Conservation (phyloP, 78 protist genomes). For the Chrysochromulina tobinii region DNA sequence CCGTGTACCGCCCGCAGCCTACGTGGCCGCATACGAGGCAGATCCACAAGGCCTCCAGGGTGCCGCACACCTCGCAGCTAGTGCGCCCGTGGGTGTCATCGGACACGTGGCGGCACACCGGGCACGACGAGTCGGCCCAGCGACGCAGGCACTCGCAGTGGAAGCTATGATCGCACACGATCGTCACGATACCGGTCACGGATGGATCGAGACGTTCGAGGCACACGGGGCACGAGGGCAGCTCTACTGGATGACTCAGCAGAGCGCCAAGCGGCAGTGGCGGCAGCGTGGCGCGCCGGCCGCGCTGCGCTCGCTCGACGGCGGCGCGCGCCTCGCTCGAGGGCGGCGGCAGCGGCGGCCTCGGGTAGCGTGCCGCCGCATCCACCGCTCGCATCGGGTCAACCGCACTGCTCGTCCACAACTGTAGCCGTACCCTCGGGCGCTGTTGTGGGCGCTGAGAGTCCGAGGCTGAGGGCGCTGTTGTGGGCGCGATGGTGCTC, state of each 20-base stretch:
- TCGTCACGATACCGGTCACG: neutral
- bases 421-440: too few species aligned
- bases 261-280: too few species aligned
- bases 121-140: neutral
- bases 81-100: neutral
- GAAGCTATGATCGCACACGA: slow-evolving; percentile 18
- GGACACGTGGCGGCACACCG: neutral
- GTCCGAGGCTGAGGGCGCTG: too few species aligned
- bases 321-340: too few species aligned
- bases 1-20: slow-evolving; percentile 45
- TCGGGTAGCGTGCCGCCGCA: too few species aligned
- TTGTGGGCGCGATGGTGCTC: too few species aligned
- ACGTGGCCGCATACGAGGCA: slow-evolving; percentile 43
- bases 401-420: too few species aligned
- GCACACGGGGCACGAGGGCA: slow-evolving; percentile 36
- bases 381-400: too few species aligned
- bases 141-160: slow-evolving; percentile 12
- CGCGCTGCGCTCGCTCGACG: too few species aligned
- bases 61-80: slow-evolving; percentile 13
- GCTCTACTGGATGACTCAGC: neutral
- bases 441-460: too few species aligned
- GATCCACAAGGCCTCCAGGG: slow-evolving; percentile 14
- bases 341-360: too few species aligned
- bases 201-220: slow-evolving; percentile 3
- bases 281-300: too few species aligned